These are phyloP conservation scores for Globisporangium alternatum DNA, from an alignment of 352 stramenopile species.

Conservation along the genomic window DNA sequence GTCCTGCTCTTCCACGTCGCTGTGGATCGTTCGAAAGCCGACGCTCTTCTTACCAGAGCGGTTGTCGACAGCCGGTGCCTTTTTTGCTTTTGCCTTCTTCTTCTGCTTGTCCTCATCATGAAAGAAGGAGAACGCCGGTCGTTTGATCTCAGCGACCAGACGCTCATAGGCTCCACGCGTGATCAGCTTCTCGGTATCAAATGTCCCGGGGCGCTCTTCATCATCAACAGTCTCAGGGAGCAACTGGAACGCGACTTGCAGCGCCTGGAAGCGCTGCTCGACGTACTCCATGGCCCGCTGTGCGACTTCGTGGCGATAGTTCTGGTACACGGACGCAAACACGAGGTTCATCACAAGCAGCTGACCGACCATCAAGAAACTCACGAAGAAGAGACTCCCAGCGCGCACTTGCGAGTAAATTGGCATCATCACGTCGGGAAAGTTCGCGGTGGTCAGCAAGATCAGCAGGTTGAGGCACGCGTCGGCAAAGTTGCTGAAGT, in stretches of 20 bases:
- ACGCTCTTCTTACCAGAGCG: conserved; percentile 4
- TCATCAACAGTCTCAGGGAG: conserved; percentile 20
- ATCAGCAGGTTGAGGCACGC: conserved; percentile 60
- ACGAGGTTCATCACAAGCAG: conserved; percentile 84
- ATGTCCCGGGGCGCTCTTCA: conserved; percentile 1
- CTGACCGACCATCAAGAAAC: conserved; percentile 62
- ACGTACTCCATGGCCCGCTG: conserved; percentile 28
- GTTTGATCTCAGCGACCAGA: conserved; percentile 26
- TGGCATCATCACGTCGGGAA: conserved; percentile 80
- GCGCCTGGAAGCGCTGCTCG: conserved; percentile 36
- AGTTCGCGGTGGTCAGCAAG: conserved; percentile 78
- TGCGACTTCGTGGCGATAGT: conserved; percentile 49
- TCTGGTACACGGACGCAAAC: conserved; percentile 69
- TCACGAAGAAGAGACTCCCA: conserved; percentile 65
- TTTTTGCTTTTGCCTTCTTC: conserved; percentile 7
- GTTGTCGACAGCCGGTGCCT: background rate
- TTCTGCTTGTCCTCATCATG: conserved; percentile 15
- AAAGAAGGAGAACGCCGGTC: conserved; percentile 33
- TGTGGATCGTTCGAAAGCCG: background rate
- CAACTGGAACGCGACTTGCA: conserved; percentile 49
- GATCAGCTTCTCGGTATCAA: conserved; percentile 24
- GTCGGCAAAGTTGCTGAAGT: conserved; percentile 52
- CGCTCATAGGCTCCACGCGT: conserved; percentile 26
- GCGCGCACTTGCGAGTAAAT: conserved; percentile 45
- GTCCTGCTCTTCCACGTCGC: conserved; percentile 15